Conservation (phyloP, 2,329 filamentous ascomycete species). For the Myriosclerotinia duriaeana region DNA sequence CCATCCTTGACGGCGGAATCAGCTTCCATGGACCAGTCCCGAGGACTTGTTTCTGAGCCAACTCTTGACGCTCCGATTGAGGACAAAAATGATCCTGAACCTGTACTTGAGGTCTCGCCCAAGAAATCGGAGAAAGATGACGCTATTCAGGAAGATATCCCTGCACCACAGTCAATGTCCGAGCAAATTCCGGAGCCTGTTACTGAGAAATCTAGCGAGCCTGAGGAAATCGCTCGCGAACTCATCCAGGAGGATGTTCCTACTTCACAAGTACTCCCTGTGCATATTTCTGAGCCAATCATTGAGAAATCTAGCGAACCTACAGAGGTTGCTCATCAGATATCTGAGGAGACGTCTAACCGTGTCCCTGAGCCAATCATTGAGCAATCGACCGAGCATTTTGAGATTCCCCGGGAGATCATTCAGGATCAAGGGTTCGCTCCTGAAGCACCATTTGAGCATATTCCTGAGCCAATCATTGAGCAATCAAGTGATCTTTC, state of each 20-base stretch:
- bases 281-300: background rate
- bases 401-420: background rate
- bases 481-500: background rate
- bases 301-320: background rate
- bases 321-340: background rate
- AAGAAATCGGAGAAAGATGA: slow-evolving; percentile 34
- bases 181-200: background rate
- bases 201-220: background rate
- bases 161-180: no score
- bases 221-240: background rate
- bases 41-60: background rate
- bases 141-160: no score
- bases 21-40: background rate
- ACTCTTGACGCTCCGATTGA: background rate
- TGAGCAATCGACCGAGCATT: background rate
- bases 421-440: background rate
- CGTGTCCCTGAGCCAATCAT: background rate
- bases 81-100: background rate
- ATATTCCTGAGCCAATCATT: background rate
- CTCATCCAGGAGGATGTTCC: background rate
- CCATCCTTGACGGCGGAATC: background rate
- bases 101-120: background rate
- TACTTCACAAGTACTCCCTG: background rate
- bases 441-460: no score
- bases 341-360: background rate